Evolutionary conservation across 1,284 basidiomycete species (phyloP).

Genomic region (Heliocybe sulcata): DNA sequence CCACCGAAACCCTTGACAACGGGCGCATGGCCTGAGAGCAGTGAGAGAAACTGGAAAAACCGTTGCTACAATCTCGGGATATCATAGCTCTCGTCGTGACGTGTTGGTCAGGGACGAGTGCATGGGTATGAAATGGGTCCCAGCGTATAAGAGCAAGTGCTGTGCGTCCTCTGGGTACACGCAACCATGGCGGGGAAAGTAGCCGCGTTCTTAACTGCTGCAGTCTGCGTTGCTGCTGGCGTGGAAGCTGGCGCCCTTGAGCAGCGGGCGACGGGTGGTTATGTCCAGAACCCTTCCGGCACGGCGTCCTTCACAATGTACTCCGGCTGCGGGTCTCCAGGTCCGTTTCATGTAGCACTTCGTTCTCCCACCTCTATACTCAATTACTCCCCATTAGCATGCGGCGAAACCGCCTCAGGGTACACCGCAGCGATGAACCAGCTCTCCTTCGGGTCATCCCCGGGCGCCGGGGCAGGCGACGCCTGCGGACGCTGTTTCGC

Average conservation of each 20-base stretch:
- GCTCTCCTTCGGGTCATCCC: constrained; percentile 42
- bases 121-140: background rate
- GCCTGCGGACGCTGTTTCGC: constrained; percentile 54
- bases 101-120: background rate
- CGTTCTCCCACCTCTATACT: background rate
- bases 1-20: background rate
- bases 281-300: constrained; percentile 43
- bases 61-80: background rate
- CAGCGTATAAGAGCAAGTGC: background rate
- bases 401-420: constrained; percentile 40
- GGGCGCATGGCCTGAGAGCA: background rate
- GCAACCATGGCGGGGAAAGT: background rate
- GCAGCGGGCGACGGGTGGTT: constrained; percentile 35
- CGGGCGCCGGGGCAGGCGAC: constrained; percentile 47
- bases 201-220: background rate
- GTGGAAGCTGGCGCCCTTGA: background rate
- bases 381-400: constrained; percentile 27
- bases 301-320: constrained; percentile 50
- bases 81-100: background rate
- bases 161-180: background rate
- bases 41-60: background rate
- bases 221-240: background rate
- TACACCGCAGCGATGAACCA: constrained; percentile 52
- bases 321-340: constrained; percentile 38
- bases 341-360: constrained; percentile 17